Evolutionary conservation across 805 yeast species (phyloP).

Genomic region (Torulaspora quercuum): DNA sequence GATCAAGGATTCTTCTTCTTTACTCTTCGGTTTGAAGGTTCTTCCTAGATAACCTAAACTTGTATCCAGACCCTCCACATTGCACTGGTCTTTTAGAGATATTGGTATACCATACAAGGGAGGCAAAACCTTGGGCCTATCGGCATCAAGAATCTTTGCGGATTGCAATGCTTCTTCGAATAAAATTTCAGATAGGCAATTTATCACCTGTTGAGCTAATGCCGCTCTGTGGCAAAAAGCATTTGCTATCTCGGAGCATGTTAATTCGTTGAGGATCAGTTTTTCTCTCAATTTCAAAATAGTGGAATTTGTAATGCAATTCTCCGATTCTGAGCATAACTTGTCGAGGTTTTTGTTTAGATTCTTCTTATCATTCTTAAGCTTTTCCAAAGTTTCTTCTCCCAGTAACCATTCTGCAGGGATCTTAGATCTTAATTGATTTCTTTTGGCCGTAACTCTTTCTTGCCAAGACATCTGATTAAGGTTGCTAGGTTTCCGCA

Average conservation of each 20-base stretch:
- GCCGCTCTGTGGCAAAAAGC: slow-evolving; percentile 59
- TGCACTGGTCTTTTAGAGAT: slow-evolving; percentile 48
- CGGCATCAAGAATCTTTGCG: slow-evolving; percentile 51
- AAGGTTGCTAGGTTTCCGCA: too few species aligned
- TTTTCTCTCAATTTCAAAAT: slow-evolving; percentile 14
- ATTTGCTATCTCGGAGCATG: slow-evolving; percentile 16
- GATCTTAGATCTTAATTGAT: slow-evolving; percentile 16
- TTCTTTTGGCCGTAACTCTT: slow-evolving; percentile 15
- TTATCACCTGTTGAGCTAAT: slow-evolving; percentile 49
- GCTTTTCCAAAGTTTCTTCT: slow-evolving; percentile 9
- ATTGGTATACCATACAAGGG: slow-evolving; percentile 68
- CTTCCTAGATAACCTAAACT: slow-evolving; percentile 24
- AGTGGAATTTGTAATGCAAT: slow-evolving; percentile 21
- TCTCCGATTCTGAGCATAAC: slow-evolving; percentile 17
- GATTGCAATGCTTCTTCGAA: slow-evolving; percentile 53
- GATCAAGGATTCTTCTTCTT: slow-evolving; percentile 22
- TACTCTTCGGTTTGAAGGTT: slow-evolving; percentile 18
- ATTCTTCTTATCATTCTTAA: slow-evolving; percentile 13
- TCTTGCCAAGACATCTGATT: slow-evolving; percentile 22
- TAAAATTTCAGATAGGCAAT: slow-evolving; percentile 38
- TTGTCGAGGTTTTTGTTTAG: slow-evolving; percentile 17
- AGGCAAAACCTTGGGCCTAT: slow-evolving; percentile 51
- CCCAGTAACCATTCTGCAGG: slow-evolving; percentile 22
- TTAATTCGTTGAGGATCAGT: slow-evolving; percentile 5
- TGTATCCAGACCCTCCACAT: slow-evolving; percentile 25